Evolutionary conservation across 176 grass and related monocot genomes (phyloP).

Genomic region (Aechmea fasciata): DNA sequence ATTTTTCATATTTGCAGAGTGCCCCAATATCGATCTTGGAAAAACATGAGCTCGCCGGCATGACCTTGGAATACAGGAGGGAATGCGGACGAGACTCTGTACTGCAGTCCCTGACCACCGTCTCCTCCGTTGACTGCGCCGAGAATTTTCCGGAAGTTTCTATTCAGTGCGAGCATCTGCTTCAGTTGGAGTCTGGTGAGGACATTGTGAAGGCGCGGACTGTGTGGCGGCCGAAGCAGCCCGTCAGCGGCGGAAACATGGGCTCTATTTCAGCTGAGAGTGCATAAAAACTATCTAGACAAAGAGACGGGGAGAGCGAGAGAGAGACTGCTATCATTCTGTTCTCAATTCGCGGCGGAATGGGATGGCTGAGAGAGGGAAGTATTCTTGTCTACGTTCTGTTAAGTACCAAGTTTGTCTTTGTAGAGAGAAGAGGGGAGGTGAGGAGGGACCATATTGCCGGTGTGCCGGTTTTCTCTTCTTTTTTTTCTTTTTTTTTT

Average conservation of each 20-base stretch:
- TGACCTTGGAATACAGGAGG: conserved; percentile 78
- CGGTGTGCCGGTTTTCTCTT: not conserved
- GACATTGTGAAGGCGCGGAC: conserved; percentile 67
- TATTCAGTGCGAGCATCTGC: conserved; percentile 78
- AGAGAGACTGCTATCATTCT: not conserved
- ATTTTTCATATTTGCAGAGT: conserved; percentile 28
- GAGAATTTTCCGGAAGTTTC: conserved; percentile 24
- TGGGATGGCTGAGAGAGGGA: not conserved
- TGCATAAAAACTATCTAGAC: conserved; percentile 14
- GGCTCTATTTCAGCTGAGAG: conserved; percentile 18
- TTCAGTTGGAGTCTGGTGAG: conserved; percentile 65
- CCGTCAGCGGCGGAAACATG: conserved; percentile 10
- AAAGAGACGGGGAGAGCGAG: too few species aligned
- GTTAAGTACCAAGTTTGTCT: not conserved
- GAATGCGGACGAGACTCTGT: conserved; percentile 75
- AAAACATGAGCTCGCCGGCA: conserved; percentile 75
- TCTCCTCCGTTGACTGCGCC: conserved; percentile 28
- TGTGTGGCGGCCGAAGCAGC: conserved; percentile 53
- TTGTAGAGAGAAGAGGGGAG: not conserved
- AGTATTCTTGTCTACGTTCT: not conserved
- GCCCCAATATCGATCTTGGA: conserved; percentile 93
- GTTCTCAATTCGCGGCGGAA: not conserved
- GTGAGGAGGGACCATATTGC: not conserved
- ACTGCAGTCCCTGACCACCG: conserved; percentile 66
- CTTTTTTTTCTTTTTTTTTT: not conserved